phyloP scores from a whole-genome alignment of 805 yeast genomes.

The Metschnikowia proteae region DNA sequence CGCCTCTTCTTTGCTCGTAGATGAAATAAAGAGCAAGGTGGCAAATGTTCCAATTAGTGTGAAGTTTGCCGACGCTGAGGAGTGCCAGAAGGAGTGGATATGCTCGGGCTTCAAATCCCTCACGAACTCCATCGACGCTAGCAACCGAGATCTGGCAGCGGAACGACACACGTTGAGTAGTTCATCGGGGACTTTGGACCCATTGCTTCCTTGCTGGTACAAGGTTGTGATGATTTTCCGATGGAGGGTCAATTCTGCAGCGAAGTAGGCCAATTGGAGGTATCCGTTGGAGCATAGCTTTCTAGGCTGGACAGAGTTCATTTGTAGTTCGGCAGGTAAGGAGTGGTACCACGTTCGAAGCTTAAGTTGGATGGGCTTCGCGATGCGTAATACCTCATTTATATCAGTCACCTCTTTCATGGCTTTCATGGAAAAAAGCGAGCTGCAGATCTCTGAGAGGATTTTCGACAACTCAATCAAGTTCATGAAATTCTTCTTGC shows the following conservation, averaged over 20 bases:
- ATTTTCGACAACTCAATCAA: slow-evolving; percentile 65
- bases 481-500: slow-evolving; percentile 64
- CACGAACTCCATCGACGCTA: slow-evolving; percentile 79
- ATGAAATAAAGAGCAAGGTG: slow-evolving; percentile 68
- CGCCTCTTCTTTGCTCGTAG: slow-evolving; percentile 58
- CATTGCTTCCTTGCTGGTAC: slow-evolving; percentile 30
- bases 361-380: slow-evolving; percentile 76
- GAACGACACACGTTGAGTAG: slow-evolving; percentile 61
- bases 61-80: slow-evolving; percentile 72
- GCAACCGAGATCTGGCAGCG: slow-evolving; percentile 78
- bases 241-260: slow-evolving; percentile 84
- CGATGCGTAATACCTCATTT: slow-evolving; percentile 65
- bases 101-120: slow-evolving; percentile 76
- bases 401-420: slow-evolving; percentile 53
- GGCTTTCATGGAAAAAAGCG: slow-evolving; percentile 69
- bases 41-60: slow-evolving; percentile 87
- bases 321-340: slow-evolving; percentile 59
- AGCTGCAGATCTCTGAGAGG: slow-evolving; percentile 65
- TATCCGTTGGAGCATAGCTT: slow-evolving; percentile 72
- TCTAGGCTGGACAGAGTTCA: slow-evolving; percentile 56
- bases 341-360: slow-evolving; percentile 76
- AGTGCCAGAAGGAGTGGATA: slow-evolving; percentile 86
- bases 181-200: slow-evolving; percentile 34
- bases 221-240: slow-evolving; percentile 65
- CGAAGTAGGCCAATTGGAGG: slow-evolving; percentile 80